phyloP scores from a whole-genome alignment of 805 yeast genomes.

The Dipodascopsis tothii region DNA sequence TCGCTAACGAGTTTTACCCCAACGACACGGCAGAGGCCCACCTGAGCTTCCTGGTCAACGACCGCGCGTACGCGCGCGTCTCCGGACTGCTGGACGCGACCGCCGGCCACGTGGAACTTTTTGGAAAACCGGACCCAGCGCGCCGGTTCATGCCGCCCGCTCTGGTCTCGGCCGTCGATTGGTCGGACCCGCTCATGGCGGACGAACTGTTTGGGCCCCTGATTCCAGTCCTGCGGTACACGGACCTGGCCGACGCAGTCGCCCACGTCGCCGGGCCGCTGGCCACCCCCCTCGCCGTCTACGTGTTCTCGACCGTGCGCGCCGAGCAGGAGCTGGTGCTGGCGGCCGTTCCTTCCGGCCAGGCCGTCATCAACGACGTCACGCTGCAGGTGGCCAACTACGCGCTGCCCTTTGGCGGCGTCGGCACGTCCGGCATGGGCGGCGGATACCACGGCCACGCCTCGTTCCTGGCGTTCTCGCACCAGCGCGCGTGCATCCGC shows the following conservation, averaged over 20 bases:
- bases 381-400: constrained; percentile 60
- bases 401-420: constrained; percentile 83
- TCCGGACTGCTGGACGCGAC: constrained; percentile 37
- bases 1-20: constrained; percentile 31
- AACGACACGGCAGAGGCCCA: neutral
- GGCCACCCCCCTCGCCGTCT: constrained; percentile 77
- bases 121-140: constrained; percentile 24
- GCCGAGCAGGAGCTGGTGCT: constrained; percentile 45
- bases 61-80: too few relatives aligned
- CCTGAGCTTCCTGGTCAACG: too few relatives aligned
- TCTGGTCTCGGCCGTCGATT: constrained; percentile 51
- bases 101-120: constrained; percentile 28
- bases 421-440: constrained; percentile 80
- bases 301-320: constrained; percentile 50
- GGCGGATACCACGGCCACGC: constrained; percentile 69
- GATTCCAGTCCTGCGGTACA: constrained; percentile 60
- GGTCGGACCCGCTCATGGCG: constrained; percentile 65
- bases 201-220: constrained; percentile 82
- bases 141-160: constrained; percentile 64
- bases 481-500: constrained; percentile 57
- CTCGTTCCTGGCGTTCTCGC: constrained; percentile 68
- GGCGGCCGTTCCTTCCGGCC: constrained; percentile 61
- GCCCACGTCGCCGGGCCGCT: constrained; percentile 34
- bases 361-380: constrained; percentile 60
- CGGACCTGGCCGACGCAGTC: constrained; percentile 40